Evolutionary conservation across 2,329 filamentous ascomycete genomes (phyloP), one percentile per base, ranked within the genome.

Genomic region (Gnomoniopsis sp.): DNA sequence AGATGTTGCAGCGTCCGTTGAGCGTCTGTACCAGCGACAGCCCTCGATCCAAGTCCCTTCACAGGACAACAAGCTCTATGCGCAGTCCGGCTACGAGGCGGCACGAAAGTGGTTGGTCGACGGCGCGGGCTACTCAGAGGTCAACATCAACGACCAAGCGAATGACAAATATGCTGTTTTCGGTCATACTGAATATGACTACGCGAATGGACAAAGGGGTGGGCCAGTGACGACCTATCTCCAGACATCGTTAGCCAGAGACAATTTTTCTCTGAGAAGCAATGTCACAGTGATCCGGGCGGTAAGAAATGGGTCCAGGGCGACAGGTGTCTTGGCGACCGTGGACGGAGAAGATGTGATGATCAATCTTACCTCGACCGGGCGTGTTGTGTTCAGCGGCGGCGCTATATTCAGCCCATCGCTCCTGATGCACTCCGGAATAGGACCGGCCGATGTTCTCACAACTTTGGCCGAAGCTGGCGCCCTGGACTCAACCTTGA

Each of bases 211-310:
- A 51, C 85, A 89, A 70, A 79, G 89, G 60, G 85, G 85, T 49
- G 88, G 89, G 1, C 88, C 88, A 7, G 77, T 90, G 68, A 85
- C 84, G 8, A 89, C 88, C 0, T 91, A 91, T 67, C 81, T 91
- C 1, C 84, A 87, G 10, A 77, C 80, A n/a, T 86, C 87, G 1
- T 76, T 79, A 52, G 74, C 75, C 43, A 78, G 84, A 59, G 71
- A 75, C 38, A 89, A 90, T 74, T 91, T 91, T 72, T 78, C 83
- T 54, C 75, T 91, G 43, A 84, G 83, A 77, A 82, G 82, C 23
- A 85, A 87, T 68, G 88, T 87, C 3, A 79, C 82, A 47, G 87
- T 89, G 19, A 79, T 81, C 62, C 81, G 87, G 33, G 79, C 90
- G 15, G 73, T 89, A 19, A 84, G 88, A 14, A 77, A 76, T 15